Conservation (phyloP, 257 asterid genomes). For the Mentha longifolia region DNA sequence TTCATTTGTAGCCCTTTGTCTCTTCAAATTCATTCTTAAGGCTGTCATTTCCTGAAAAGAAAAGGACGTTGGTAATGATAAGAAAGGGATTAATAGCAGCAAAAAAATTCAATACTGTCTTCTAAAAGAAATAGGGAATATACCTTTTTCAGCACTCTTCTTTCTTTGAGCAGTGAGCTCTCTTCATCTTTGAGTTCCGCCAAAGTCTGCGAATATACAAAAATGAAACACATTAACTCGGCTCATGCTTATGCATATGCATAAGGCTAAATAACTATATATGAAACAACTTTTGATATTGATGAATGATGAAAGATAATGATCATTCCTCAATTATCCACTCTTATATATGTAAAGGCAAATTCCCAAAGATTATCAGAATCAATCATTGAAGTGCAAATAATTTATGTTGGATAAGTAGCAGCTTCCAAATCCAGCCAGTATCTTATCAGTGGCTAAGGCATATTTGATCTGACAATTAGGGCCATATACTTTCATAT, state of each 20-base stretch:
- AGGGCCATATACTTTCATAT: not conserved
- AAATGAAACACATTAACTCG: not conserved
- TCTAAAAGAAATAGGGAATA: constrained; percentile 24
- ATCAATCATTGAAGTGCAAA: not conserved
- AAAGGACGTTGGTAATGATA: not conserved
- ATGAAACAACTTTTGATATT: not conserved
- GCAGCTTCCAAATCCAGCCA: too few relatives aligned
- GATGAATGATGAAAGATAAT: not conserved
- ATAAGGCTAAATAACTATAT: not conserved
- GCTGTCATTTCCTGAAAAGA: constrained; percentile 58
- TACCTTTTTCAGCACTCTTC: constrained; percentile 70
- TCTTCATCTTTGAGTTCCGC: constrained; percentile 66
- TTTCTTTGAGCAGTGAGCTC: constrained; percentile 50
- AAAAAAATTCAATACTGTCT: not conserved
- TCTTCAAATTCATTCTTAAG: constrained; percentile 51
- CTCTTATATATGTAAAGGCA: not conserved
- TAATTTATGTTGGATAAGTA: too few relatives aligned
- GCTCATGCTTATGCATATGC: not conserved
- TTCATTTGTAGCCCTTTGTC: constrained; percentile 49
- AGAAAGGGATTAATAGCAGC: not conserved
- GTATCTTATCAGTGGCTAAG: too few relatives aligned
- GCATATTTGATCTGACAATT: not conserved
- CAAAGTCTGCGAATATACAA: constrained; percentile 48
- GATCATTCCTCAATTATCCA: not conserved
- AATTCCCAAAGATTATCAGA: not conserved